phyloP scores from a whole-genome alignment of 2,329 filamentous ascomycete species.

The Didymella sp. region DNA sequence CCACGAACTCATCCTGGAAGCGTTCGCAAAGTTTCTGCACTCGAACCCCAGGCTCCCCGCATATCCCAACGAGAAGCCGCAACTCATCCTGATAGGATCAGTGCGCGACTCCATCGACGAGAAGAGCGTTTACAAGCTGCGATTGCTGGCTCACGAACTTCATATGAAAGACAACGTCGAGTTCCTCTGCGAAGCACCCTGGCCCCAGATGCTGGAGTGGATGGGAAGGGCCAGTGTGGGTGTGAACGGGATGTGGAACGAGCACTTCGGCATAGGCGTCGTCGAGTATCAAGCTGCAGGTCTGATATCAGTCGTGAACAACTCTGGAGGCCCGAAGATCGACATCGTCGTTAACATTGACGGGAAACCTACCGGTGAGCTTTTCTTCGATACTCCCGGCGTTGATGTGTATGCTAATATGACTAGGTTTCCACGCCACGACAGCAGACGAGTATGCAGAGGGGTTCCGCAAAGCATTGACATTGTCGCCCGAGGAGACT shows the following conservation, averaged over 20 bases:
- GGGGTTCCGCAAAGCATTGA: constrained; percentile 79
- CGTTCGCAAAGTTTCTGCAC: constrained; percentile 77
- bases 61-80: constrained; percentile 62
- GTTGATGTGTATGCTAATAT: background rate
- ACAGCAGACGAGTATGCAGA: constrained; percentile 79
- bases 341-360: constrained; percentile 89
- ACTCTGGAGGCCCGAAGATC: constrained; percentile 89
- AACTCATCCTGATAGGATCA: constrained; percentile 85
- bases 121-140: constrained; percentile 85
- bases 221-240: constrained; percentile 79
- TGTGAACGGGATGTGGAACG: constrained; percentile 98
- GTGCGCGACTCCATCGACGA: constrained; percentile 83
- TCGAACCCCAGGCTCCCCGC: constrained; percentile 36
- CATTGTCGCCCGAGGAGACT: constrained; percentile 68
- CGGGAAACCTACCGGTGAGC: constrained; percentile 75
- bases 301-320: constrained; percentile 88
- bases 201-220: constrained; percentile 84
- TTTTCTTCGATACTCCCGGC: background rate
- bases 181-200: constrained; percentile 89
- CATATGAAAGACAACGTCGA: constrained; percentile 79
- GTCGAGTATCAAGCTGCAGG: constrained; percentile 98
- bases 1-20: constrained; percentile 82
- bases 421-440: constrained; percentile 82
- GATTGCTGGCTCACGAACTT: constrained; percentile 85
- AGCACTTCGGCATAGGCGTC: constrained; percentile 98